Conservation (phyloP, 805 yeast species). For the Metschnikowia lachancei region DNA sequence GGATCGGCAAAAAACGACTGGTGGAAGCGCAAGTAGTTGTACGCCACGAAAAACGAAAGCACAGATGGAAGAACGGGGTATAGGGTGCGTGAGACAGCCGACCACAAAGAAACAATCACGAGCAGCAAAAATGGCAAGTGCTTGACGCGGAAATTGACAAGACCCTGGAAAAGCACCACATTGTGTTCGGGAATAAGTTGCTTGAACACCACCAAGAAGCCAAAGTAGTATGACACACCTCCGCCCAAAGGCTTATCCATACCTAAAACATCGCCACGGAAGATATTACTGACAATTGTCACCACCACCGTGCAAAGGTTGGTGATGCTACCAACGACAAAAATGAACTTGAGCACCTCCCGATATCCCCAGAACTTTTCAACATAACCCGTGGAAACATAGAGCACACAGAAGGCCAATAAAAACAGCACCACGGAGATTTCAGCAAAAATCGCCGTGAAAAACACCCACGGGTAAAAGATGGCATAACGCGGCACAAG, state of each 20-base stretch:
- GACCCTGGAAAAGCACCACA: conserved; percentile 45
- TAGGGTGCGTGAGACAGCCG: conserved; percentile 31
- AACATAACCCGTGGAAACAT: conserved; percentile 43
- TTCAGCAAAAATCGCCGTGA: conserved; percentile 65
- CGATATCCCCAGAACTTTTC: conserved; percentile 51
- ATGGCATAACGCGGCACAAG: conserved; percentile 58
- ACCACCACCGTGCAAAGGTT: conserved; percentile 50
- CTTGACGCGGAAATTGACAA: conserved; percentile 52
- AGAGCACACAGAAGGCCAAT: conserved; percentile 37
- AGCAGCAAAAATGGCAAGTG: conserved; percentile 54
- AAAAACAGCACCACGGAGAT: conserved; percentile 46
- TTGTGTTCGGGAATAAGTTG: conserved; percentile 59
- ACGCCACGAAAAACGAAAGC: conserved; percentile 62
- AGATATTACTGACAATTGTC: conserved; percentile 37
- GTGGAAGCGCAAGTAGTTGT: conserved; percentile 76
- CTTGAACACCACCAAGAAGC: conserved; percentile 55
- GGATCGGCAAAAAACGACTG: conserved; percentile 58
- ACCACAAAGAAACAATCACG: conserved; percentile 34
- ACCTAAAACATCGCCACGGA: conserved; percentile 33
- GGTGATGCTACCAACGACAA: conserved; percentile 54
- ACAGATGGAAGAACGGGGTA: conserved; percentile 57
- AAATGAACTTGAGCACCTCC: conserved; percentile 50
- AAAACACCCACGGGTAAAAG: conserved; percentile 61
- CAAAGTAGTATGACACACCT: conserved; percentile 51
- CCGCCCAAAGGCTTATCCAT: conserved; percentile 50